A percentile compares a stretch with the other conserved stretches of the same genome.
phyloP scores from a whole-genome alignment of 2,329 filamentous ascomycete species.

The Paraphaeosphaeria sporulosa region DNA sequence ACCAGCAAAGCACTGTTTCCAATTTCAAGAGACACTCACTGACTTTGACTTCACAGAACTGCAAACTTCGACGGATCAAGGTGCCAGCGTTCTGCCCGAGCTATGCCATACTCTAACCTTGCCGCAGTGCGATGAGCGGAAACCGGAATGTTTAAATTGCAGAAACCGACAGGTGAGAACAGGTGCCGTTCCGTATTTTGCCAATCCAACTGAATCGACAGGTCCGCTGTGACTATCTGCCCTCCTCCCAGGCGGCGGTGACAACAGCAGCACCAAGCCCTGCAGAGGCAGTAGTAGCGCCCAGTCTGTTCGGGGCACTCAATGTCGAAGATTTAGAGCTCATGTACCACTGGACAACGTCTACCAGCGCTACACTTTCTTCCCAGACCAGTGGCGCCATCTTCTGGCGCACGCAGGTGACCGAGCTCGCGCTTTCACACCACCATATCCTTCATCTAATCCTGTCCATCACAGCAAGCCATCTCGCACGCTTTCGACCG shows the following conservation, averaged over 20 bases:
- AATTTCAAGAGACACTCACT: neutral
- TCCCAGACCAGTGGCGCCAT: conserved; percentile 22
- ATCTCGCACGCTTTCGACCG: conserved; percentile 33
- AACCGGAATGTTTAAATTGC: conserved; percentile 36
- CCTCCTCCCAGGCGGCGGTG: neutral
- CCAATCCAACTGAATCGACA: too few species aligned
- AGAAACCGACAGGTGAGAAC: conserved; percentile 25
- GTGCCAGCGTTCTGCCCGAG: conserved; percentile 16
- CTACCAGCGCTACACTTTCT: conserved; percentile 33
- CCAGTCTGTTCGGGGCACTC: conserved; percentile 8
- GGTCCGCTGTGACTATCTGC: too few species aligned
- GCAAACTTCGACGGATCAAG: conserved; percentile 38
- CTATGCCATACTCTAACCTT: neutral
- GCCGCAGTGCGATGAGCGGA: conserved; percentile 38
- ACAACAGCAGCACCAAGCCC: neutral
- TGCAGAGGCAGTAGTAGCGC: neutral
- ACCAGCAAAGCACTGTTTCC: neutral
- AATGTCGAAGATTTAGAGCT: conserved; percentile 34
- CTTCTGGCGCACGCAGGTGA: conserved; percentile 27
- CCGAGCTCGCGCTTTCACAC: conserved; percentile 29
- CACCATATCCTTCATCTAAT: conserved; percentile 32
- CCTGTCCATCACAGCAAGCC: conserved; percentile 35
- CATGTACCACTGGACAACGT: conserved; percentile 37
- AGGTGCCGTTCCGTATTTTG: too few species aligned
- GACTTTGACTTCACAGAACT: conserved; percentile 20